phyloP scores from a whole-genome alignment of 2,329 filamentous ascomycete species.

The Aspergillus glaucus region DNA sequence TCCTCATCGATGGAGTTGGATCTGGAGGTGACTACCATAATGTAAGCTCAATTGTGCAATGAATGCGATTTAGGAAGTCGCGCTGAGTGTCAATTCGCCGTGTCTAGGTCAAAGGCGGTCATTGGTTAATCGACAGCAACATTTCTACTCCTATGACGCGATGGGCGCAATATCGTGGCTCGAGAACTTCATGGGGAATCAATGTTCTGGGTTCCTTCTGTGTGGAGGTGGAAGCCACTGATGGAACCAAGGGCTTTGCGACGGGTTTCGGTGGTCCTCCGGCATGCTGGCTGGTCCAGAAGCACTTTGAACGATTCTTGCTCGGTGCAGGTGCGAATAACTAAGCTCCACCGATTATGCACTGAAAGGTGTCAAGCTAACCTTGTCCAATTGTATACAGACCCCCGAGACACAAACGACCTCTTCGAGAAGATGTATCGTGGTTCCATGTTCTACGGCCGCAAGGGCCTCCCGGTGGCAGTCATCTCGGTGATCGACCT shows the following conservation, averaged over 20 bases:
- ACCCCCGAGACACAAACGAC: constrained; percentile 84
- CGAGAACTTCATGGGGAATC: constrained; percentile 89
- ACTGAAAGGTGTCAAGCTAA: not conserved
- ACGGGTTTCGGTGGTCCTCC: constrained; percentile 92
- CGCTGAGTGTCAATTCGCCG: not conserved
- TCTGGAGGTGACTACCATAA: constrained; percentile 69
- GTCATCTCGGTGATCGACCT: constrained; percentile 93
- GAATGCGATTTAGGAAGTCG: not conserved
- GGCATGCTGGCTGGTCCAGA: constrained; percentile 86
- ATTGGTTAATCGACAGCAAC: constrained; percentile 82
- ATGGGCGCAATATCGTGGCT: constrained; percentile 82
- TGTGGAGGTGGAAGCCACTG: constrained; percentile 78
- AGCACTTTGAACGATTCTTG: constrained; percentile 89
- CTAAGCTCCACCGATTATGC: not conserved
- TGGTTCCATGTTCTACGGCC: constrained; percentile 91
- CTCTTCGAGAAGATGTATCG: constrained; percentile 97
- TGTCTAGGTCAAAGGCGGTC: constrained; percentile 40
- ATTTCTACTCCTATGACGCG: constrained; percentile 89
- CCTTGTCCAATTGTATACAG: constrained; percentile 34
- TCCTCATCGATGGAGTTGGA: constrained; percentile 42
- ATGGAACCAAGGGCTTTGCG: constrained; percentile 90
- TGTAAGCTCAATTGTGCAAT: constrained; percentile 49
- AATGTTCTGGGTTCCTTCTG: constrained; percentile 91
- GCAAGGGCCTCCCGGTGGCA: constrained; percentile 82
- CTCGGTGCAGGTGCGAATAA: constrained; percentile 59